Evolutionary conservation across 495 filamentous ascomycete genomes (phyloP).

Genomic region (Chaetomium fimeti): DNA sequence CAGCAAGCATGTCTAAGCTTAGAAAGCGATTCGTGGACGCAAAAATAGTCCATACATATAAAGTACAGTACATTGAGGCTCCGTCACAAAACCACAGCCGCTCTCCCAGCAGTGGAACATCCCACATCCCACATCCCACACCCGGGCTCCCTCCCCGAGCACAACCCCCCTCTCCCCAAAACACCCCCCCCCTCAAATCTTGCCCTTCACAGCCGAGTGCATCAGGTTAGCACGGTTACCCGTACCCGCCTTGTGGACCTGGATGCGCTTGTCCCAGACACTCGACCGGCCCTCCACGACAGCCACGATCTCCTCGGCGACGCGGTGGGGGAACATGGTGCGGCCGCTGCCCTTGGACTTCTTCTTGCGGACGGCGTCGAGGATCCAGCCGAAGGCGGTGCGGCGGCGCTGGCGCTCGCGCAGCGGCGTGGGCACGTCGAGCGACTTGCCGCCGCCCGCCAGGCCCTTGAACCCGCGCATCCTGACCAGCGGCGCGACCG

Average conservation of each 20-base stretch:
- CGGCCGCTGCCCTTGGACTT: conserved; percentile 61
- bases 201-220: conserved; percentile 18
- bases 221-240: conserved; percentile 69
- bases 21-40: neutral
- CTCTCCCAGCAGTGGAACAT: neutral
- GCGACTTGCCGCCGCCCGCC: conserved; percentile 78
- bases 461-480: conserved; percentile 72
- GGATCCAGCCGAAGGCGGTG: conserved; percentile 79
- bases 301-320: conserved; percentile 83
- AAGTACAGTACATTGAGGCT: conserved; percentile 10
- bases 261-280: conserved; percentile 76
- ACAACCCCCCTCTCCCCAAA: neutral
- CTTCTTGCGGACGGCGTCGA: conserved; percentile 73
- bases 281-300: conserved; percentile 81
- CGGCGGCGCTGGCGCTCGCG: conserved; percentile 70
- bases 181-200: conserved; percentile 11
- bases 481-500: conserved; percentile 83
- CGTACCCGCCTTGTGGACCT: conserved; percentile 72
- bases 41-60: conserved; percentile 18
- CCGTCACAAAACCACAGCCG: neutral
- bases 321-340: conserved; percentile 65
- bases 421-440: conserved; percentile 81
- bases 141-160: neutral
- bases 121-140: neutral
- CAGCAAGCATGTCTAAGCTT: neutral